Percentiles rank a stretch among this genome's conserved stretches.
Conservation (phyloP, 139 green algal genomes). For the Chloropicon primus region DNA sequence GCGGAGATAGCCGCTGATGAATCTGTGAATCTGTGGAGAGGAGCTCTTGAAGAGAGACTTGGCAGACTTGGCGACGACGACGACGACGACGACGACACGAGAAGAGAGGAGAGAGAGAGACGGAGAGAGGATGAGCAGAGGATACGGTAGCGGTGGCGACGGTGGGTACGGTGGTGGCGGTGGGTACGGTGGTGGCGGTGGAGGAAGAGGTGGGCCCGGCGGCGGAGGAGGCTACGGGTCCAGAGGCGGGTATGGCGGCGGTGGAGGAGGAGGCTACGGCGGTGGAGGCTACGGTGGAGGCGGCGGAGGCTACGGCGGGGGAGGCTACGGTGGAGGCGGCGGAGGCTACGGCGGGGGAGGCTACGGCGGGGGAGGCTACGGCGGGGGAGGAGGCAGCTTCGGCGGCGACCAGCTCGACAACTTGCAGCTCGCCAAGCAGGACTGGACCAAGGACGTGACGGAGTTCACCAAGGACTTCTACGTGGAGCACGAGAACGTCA, state of each 20-base stretch:
- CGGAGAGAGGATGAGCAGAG: not conserved
- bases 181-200: not conserved
- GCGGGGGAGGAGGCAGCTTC: not conserved
- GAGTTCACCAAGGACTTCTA: conserved; percentile 91
- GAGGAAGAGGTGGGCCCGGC: not conserved
- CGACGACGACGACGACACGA: not conserved
- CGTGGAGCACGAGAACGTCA: conserved; percentile 65
- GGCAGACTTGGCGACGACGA: not conserved
- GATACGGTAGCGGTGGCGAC: too few species aligned
- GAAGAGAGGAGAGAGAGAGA: not conserved
- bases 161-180: not conserved
- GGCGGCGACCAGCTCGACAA: conserved; percentile 42
- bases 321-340: conserved; percentile 3
- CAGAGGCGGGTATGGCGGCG: too few species aligned
- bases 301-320: conserved; percentile 17
- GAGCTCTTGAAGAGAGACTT: too few species aligned
- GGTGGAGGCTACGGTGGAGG: conserved; percentile 14
- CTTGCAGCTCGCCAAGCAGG: conserved; percentile 41
- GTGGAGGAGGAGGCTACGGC: not conserved
- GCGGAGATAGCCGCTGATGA: too few species aligned
- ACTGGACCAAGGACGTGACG: conserved; percentile 60
- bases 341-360: conserved; percentile 6
- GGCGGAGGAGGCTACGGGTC: conserved; percentile 9
- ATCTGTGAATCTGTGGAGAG: too few species aligned
- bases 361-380: conserved; percentile 8